Percentiles rank a stretch among this genome's conserved stretches.
These are phyloP conservation scores for Dendrobium nobile DNA, from an alignment of 106 monocot genomes.

Conservation along the genomic window DNA sequence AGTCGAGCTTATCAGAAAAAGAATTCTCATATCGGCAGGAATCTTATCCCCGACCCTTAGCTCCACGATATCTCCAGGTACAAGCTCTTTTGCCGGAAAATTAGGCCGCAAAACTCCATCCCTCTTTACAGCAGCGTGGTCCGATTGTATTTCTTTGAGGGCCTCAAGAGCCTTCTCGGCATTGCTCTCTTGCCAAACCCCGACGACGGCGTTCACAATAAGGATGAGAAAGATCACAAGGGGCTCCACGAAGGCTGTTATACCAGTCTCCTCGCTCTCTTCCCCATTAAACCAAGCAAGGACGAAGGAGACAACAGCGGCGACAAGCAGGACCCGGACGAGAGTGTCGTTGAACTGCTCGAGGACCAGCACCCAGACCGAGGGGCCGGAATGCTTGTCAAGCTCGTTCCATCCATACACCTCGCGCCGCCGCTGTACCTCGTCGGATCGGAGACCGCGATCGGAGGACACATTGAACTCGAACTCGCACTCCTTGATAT, in stretches of 20 bases:
- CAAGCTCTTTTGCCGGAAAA: slow-evolving; percentile 40
- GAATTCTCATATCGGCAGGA: slow-evolving; percentile 48
- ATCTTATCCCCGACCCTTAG: slow-evolving; percentile 55
- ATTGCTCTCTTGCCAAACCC: slow-evolving; percentile 82
- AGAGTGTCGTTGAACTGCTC: slow-evolving; percentile 94
- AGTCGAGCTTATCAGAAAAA: slow-evolving; percentile 33
- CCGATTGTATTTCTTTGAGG: slow-evolving; percentile 71
- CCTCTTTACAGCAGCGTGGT: slow-evolving; percentile 51
- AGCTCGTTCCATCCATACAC: slow-evolving; percentile 73
- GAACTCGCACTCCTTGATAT: too few species aligned
- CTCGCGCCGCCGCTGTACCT: slow-evolving; percentile 37
- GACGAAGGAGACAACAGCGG: slow-evolving; percentile 73
- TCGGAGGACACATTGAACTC: too few species aligned
- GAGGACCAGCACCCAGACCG: slow-evolving; percentile 67
- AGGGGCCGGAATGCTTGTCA: slow-evolving; percentile 77
- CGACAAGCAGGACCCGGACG: slow-evolving; percentile 89
- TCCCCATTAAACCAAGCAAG: slow-evolving; percentile 24
- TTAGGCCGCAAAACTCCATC: slow-evolving; percentile 37
- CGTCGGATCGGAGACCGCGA: slow-evolving; percentile 17
- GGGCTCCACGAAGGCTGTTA: slow-evolving; percentile 73
- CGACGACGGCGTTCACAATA: slow-evolving; percentile 54
- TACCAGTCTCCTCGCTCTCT: slow-evolving; percentile 32
- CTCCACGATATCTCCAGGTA: slow-evolving; percentile 54
- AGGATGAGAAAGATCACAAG: slow-evolving; percentile 47
- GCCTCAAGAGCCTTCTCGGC: slow-evolving; percentile 86